A percentile compares a stretch with the other conserved stretches of the same genome.
Evolutionary conservation across 176 grass and related monocot species (phyloP).

Genomic region (Phoenix roebelenii): DNA sequence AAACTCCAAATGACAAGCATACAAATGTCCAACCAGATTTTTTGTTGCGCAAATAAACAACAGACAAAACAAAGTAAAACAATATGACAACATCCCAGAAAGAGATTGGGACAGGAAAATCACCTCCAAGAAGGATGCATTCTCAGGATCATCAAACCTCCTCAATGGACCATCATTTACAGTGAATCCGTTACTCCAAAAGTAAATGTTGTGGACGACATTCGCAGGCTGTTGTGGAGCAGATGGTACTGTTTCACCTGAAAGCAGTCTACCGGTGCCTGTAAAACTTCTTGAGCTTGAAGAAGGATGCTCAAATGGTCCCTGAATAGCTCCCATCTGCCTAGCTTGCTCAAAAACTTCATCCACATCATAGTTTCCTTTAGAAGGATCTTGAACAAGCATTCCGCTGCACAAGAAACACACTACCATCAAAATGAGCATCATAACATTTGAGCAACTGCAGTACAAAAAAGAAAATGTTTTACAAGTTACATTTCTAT

Average conservation of each 20-base stretch:
- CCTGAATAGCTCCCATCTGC: conserved; percentile 51
- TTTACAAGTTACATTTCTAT: no score
- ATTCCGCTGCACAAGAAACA: conserved; percentile 45
- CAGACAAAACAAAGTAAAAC: neutral
- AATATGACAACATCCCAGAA: conserved; percentile 11
- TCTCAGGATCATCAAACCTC: conserved; percentile 62
- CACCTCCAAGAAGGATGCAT: conserved; percentile 75
- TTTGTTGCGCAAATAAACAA: no score
- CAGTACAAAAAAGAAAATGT: no score
- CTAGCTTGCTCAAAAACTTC: conserved; percentile 70
- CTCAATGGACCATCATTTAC: conserved; percentile 50
- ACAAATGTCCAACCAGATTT: no score
- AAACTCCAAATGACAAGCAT: no score
- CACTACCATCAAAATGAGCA: no score
- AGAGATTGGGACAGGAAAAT: conserved; percentile 1
- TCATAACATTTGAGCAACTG: no score
- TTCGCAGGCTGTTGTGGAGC: conserved; percentile 28
- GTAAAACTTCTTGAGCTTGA: conserved; percentile 69
- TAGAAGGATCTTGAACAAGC: conserved; percentile 93
- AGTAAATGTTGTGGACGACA: conserved; percentile 53
- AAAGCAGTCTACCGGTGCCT: conserved; percentile 60
- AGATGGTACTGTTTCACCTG: conserved; percentile 52
- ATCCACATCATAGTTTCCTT: conserved; percentile 39
- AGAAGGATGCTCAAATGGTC: conserved; percentile 30
- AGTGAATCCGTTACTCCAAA: conserved; percentile 87